Evolutionary conservation across 2,329 filamentous ascomycete species (phyloP), one percentile per base, ranked within the genome.

Genomic region (Ophiostoma quercus): DNA sequence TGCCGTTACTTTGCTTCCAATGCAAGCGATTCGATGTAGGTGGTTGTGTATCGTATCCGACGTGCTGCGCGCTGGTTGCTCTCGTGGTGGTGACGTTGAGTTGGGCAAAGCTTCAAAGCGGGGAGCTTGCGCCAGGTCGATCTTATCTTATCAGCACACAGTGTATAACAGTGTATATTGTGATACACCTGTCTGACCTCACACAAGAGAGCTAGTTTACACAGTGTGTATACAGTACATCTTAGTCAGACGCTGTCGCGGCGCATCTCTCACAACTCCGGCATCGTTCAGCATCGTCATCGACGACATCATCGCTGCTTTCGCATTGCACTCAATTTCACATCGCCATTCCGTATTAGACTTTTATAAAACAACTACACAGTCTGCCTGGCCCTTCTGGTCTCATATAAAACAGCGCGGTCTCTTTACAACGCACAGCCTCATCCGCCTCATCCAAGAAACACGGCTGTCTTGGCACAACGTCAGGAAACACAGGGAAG

Each of bases 221-320:
- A 62, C 57, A 62, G 57, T 62, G 11, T 32, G 22, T 19, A n/a
- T 11, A 62, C 57, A 16, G 57, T 62, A 32, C 16, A 14, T 25
- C 57, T 62, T 62, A 62, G 57, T 62, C 57, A 62, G 22, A 60
- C 25, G 12, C 57, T 32, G 57, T 62, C 25, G 57, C 54, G 54
- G 54, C 22, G 22, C 57, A 62, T 12, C 57, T 62, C 25, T 25
- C 57, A 32, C 51, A 57, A 9, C 51, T 57, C 51, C 57, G n/a
- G 22, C 57, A 34, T 62, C 57, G 57, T 22, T n/a, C 51, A 62
- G 32, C 57, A 62, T 62, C 57, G 57, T 62, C 57, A 62, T 62
- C 25, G 25, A 8, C 43, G 16, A 47, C 16, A 47, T 16, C 57
- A 62, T 7, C 16, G 12, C 3, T n/a, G 25, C 57, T 62, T 4